Base-by-base conservation (phyloP, 805 yeast species). In the Tetrapisispora nanseiensis region DNA sequence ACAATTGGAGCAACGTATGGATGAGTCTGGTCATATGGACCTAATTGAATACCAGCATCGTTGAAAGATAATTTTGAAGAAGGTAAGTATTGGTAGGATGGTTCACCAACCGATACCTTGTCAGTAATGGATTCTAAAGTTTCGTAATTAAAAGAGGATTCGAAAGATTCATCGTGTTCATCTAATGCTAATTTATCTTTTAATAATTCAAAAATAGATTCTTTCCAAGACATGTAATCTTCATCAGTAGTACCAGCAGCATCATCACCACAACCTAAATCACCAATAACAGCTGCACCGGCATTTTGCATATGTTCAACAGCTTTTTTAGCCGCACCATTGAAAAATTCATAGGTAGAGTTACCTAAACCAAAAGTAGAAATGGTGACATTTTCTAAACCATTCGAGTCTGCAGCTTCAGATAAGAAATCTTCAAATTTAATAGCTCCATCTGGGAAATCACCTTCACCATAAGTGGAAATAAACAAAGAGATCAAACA, bases 391-490 rank as follows among this genome's bases (percentile, higher is more conserved):
- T 73, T 75, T 7, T 71, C 57, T 52, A 89, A 68, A 13, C 46
- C 21, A 46, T 72, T 76, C 20, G 74, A 75, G 22, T 76, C 80
- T 39, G 72, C 76, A 41, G 70, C 63, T 22, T 62, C 52, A 27
- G 78, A 75, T 55, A 89, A 72, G 57, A 68, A 78, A 44, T 80
- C 82, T 57, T 77, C 79, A 60, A 92, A 86, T 30, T 77, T 78
- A 33, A 75, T 74, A n/a, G 97, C 92, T 54, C 86, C 85, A 62
- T 90, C 98, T 12, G 98, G 90, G 52, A 95, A 95, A 62, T 90
- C 98, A 59, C 98, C 98, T 67, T 90, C 98, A 53, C 98, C 98
- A 55, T 92, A 92, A 10, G 96, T 86, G 26, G 97, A 92, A 67
- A 87, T 70, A 57, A 90, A 72, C 56, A 90, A 81, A 47, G 86